A percentile compares a stretch with the other conserved stretches of the same genome.
These are phyloP conservation scores for Neurospora sp. DNA, from an alignment of 495 filamentous ascomycete genomes.

Conservation along the genomic window DNA sequence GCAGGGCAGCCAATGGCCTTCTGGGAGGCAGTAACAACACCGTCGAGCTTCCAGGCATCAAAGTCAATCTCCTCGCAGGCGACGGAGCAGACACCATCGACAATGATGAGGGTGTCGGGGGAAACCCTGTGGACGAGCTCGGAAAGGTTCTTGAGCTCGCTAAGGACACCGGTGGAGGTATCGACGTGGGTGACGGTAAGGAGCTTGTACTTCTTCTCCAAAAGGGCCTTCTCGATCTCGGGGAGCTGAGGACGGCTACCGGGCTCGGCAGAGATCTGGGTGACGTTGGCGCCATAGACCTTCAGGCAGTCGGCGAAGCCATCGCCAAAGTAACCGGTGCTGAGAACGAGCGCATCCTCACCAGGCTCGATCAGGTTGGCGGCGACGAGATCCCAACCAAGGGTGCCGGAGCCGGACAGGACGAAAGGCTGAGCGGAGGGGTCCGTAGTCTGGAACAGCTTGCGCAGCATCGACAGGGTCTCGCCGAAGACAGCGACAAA, in stretches of 20 bases:
- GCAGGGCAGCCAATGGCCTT: constrained; percentile 95
- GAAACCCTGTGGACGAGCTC: constrained; percentile 75
- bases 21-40: constrained; percentile 86
- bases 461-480: constrained; percentile 73
- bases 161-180: constrained; percentile 90
- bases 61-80: constrained; percentile 93
- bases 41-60: constrained; percentile 88
- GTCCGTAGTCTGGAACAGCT: constrained; percentile 82
- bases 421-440: constrained; percentile 82
- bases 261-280: constrained; percentile 79
- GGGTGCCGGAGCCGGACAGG: constrained; percentile 85
- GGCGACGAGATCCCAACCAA: constrained; percentile 93
- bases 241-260: constrained; percentile 79
- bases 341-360: constrained; percentile 84
- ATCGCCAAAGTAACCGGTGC: constrained; percentile 95
- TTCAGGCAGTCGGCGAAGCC: constrained; percentile 85
- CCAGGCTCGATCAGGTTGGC: constrained; percentile 80
- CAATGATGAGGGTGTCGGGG: constrained; percentile 79
- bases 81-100: constrained; percentile 95
- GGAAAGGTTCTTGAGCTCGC: constrained; percentile 73
- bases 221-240: constrained; percentile 77
- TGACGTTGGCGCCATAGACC: constrained; percentile 81
- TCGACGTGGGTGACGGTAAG: constrained; percentile 95
- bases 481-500: constrained; percentile 92
- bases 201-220: constrained; percentile 80